Evolutionary conservation across 192 early-diverging fungal species (phyloP), one percentile per base, ranked within the genome.

Genomic region (Backusella macrospora): DNA sequence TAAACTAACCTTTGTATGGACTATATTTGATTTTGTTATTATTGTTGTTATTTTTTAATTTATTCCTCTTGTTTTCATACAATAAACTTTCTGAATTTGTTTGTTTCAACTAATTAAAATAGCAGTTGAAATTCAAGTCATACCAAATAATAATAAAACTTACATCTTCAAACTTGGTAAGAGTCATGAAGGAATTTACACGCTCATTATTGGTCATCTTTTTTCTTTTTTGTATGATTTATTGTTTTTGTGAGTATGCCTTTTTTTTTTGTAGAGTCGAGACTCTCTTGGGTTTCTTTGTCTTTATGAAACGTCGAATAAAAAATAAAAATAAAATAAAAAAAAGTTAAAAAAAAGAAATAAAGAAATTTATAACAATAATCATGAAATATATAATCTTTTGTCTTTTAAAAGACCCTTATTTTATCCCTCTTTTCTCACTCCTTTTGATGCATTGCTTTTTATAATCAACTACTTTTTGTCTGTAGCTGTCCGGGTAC

Each of bases 41-140:
- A 52, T 52, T 52, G n/a, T 52, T 52, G n/a, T 52, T 59, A 23
- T 59, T 59, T 59, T 59, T 59, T 59, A 59, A 59, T 59, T 59
- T 59, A 59, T 59, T 59, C 52, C 52, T 59, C 52, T 52, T 52
- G 49, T 52, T 52, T 8, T 18, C 26, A 59, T 12, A 10, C 21
- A 59, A 59, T 59, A 59, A 59, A 59, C 52, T 59, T 59, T 59
- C 52, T 59, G 52, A 23, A 18, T 59, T 59, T 59, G 52, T 59
- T 59, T 59, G 52, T 59, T 59, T 59, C 52, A 59, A 59, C 52
- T 59, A 59, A 59, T 59, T 59, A 59, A 59, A 59, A 59, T 59
- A 59, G 21, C 52, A 59, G 52, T 59, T 59, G 52, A 59, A 23
- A 59, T 59, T 59, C 52, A 59, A 59, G 52, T 59, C 52, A 59